Base-by-base conservation (phyloP, 805 yeast species). In the Diddensiella santjacobensis region DNA sequence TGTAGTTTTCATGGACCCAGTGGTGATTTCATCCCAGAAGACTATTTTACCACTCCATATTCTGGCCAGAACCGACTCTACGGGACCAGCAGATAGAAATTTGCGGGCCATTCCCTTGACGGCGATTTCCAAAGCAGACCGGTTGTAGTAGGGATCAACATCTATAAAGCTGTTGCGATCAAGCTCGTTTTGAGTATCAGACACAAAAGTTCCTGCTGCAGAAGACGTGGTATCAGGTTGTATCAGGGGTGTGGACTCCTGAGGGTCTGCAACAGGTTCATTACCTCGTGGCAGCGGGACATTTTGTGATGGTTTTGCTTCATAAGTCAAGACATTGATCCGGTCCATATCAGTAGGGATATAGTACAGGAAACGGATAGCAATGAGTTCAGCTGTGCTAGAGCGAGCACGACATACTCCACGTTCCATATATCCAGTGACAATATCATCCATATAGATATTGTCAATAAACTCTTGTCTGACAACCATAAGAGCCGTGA, bases 21-120 rank as follows among this genome's bases (percentile, higher is more conserved):
- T 45, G 23, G 57, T 51, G 33, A 64, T 64, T 17, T 49, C 52
- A 35, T 63, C 58, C 69, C 69, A 64, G 31, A 62, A 64, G 22
- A 65, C 67, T 36, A 64, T 61, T n/a, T 56, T 49, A 11, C 68
- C 68, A 13, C 52, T 56, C 68, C 68, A 64, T 10, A 64, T 54
- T 2, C 59, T 57, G 13, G 49, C 36, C 18, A 64, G 47, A 10
- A 65, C 52, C 17, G 61, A 45, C 40, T 61, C 59, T 19, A 64
- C 59, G 1, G 64, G 54, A 3, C 57, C 54, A 1, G 66, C 51
- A 11, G 59, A 45, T 15, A 64, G 48, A 36, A 64, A 65, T 36
- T 59, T 57, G 39, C 55, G 52, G 1, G 65, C 66, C n/a, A 35
- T 42, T 31, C 42, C 47, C 3, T 36, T 18, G 8, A 52, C 54